Base-by-base conservation (phyloP, 2,329 filamentous ascomycete genomes). In the Endoconidiophora laricicola region DNA sequence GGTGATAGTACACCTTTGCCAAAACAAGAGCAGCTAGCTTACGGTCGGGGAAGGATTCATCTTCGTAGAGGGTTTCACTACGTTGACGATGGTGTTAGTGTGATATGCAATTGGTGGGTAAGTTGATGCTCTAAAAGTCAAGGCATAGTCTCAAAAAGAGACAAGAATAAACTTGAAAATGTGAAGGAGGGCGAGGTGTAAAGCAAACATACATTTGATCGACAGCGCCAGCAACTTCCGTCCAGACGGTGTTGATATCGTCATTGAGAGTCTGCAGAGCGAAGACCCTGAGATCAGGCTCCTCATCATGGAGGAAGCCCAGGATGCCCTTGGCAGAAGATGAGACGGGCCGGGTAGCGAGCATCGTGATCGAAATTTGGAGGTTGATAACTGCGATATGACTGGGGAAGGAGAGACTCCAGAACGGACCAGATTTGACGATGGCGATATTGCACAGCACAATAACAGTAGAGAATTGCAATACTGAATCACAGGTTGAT, bases 1-100 rank as follows among this genome's bases (percentile, higher is more conserved):
- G 79, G 63, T 98, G 91, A 63, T 96, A 98, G 71, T 96, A 98
- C 58, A 96, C 87, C 74, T 98, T 98, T 58, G 91, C 84, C 41
- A 94, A 83, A 49, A 98, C 87, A 46, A 98, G 75, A 49, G 91
- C 91, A 50, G 91, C 91, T 51, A 98, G 81, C 64, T 91, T 85
- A 61, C 90, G 86, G 65, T 98, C 84, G 45, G 88, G 84, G 61
- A 98, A 98, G 54, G 78, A 76, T 60, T 94, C 86, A 69, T 98
- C 90, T 74, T 98, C 91, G 67, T 94, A 98, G 46, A 98, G 78
- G 50, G 86, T 86, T 76, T 98, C 91, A 69, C 90, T 96, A 62
- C 54, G 16, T 23, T 12, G 22, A 12, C 29, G 4, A 33, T 16
- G 46, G 22, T 48, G 49, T 54, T 52, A 58, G 55, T 54, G 20